A percentile compares a stretch with the other conserved stretches of the same genome.
phyloP scores from a whole-genome alignment of 176 grass and related monocot genomes.

The Thalia dealbata region DNA sequence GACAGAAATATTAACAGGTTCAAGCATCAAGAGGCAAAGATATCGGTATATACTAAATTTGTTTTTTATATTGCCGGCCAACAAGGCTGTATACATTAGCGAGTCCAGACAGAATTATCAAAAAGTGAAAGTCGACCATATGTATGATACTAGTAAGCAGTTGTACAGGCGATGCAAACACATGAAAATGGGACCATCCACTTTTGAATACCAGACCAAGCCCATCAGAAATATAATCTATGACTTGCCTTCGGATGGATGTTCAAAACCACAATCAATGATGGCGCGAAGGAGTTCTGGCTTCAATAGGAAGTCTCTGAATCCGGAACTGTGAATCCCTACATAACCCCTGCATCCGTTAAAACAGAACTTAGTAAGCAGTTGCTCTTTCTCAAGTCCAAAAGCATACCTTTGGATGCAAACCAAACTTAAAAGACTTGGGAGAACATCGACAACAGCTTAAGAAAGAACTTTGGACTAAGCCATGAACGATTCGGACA shows the following conservation, averaged over 20 bases:
- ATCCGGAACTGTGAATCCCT: conserved; percentile 95
- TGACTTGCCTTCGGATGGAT: conserved; percentile 90
- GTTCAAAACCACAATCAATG: conserved; percentile 91
- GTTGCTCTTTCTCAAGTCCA: neutral
- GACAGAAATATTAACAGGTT: no score
- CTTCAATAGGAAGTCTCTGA: conserved; percentile 97
- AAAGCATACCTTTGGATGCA: neutral
- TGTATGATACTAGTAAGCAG: no score
- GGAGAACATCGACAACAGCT: neutral
- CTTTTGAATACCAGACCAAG: no score
- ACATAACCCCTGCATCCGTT: conserved; percentile 62
- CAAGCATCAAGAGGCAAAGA: no score
- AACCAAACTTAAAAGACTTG: neutral
- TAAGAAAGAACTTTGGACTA: neutral
- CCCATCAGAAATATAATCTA: neutral
- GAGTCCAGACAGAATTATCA: no score
- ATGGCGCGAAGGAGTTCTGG: conserved; percentile 92
- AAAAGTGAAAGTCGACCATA: no score
- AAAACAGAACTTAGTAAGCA: neutral
- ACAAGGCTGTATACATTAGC: no score
- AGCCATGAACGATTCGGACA: no score
- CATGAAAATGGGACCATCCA: no score
- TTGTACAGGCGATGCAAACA: no score
- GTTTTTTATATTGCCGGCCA: no score
- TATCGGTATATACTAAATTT: no score